Percentiles rank a stretch among this genome's conserved stretches.
Evolutionary conservation across 2,329 filamentous ascomycete genomes (phyloP).

Genomic region (Fusarium marasasianum): DNA sequence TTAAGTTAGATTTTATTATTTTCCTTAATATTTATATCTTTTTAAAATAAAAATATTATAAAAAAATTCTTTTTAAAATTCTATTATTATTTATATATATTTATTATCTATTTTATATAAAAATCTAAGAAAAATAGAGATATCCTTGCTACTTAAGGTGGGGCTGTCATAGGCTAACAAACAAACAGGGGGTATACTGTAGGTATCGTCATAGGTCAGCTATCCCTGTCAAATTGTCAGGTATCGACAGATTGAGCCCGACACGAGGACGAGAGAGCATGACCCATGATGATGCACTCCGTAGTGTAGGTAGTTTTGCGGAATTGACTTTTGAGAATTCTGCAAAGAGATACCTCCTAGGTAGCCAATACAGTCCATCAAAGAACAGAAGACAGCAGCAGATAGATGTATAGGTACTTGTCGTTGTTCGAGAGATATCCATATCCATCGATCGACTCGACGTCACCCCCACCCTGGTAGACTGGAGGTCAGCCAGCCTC

Average conservation of each 20-base stretch:
- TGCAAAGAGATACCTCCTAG: neutral
- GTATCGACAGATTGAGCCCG: conserved; percentile 38
- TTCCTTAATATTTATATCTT: too few relatives aligned
- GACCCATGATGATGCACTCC: neutral
- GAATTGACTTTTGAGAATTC: neutral
- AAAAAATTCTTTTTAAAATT: too few relatives aligned
- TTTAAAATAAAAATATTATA: too few relatives aligned
- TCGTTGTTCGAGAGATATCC: neutral
- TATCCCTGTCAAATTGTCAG: conserved; percentile 28
- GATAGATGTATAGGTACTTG: conserved; percentile 10
- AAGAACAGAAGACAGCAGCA: neutral
- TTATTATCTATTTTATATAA: too few relatives aligned
- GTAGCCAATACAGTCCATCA: neutral
- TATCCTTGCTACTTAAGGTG: too few relatives aligned
- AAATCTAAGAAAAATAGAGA: too few relatives aligned
- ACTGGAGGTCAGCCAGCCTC: conserved; percentile 7
- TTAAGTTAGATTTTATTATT: too few relatives aligned
- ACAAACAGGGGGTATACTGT: too few relatives aligned
- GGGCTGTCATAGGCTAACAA: too few relatives aligned
- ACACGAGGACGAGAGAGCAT: conserved; percentile 8
- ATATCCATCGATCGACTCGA: conserved; percentile 39
- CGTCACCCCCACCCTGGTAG: conserved; percentile 33
- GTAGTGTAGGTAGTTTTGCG: neutral
- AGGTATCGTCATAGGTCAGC: conserved; percentile 39
- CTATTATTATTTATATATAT: too few relatives aligned